Evolutionary conservation across 2,329 filamentous ascomycete species (phyloP), one percentile per base, ranked within the genome.

Genomic region (Ceratocystis albifundus): DNA sequence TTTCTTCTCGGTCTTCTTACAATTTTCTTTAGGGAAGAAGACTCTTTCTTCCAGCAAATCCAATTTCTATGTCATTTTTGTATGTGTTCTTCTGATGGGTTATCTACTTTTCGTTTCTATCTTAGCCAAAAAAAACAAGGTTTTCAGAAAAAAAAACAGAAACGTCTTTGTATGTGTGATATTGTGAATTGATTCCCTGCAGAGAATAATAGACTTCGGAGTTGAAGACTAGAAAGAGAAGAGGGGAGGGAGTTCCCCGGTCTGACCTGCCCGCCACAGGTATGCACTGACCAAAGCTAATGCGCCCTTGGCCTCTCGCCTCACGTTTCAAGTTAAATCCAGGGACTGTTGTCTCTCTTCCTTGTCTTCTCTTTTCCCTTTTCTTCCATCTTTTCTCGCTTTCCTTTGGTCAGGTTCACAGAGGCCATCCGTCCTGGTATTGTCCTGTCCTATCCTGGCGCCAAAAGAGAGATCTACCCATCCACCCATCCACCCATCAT

Each of bases 301-400:
- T 41, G 36, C 36, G 4, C 12, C 36, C 36, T 41, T 41, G 44
- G 32, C 8, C 17, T 10, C n/a, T 62, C 25, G 22, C 44, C 44
- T 62, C 61, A 4, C 32, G 28, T n/a, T 48, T 46, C 32, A 22
- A n/a, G 45, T 53, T 20, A 69, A 68, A 66, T 53, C 65, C 69
- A 68, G 70, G 64, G 48, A 53, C 53, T 67, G 12, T 28, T 41
- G 12, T 20, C 50, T 25, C 28, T 28, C 3, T 62, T 28, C 6
- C 32, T 44, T 62, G 20, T 63, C 44, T 45, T 63, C 15, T 32
- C 30, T 57, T 53, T 17, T 53, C 46, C 10, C 48, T 28, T 53
- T 3, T 6, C 30, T 8, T 0, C 0, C 7, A 30, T 30, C 22
- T 53, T 53, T 15, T 10, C 4, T 53, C 15, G 20, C 7, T 15